Evolutionary conservation across 73 alveolate genomes (phyloP).

Genomic region (Tetrahymena elliotti): DNA sequence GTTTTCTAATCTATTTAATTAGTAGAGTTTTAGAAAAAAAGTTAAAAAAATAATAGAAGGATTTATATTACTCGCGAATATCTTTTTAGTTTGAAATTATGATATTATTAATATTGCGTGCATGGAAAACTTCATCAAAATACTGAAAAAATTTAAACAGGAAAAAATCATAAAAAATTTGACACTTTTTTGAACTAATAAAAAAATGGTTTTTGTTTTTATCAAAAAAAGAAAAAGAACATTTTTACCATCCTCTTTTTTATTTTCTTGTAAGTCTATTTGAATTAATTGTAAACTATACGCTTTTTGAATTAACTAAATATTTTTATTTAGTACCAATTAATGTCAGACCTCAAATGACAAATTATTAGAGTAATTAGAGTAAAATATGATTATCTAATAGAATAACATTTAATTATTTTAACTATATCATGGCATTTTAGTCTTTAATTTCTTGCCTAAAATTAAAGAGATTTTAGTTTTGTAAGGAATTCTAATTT

Average conservation of each 20-base stretch:
- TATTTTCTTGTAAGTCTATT: not conserved
- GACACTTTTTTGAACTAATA: not conserved
- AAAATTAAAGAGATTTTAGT: not conserved
- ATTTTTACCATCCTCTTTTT: too few species aligned
- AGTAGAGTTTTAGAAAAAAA: not conserved
- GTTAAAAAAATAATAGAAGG: not conserved
- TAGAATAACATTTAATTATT: too few species aligned
- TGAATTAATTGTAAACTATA: not conserved
- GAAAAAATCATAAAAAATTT: too few species aligned
- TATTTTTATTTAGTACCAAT: not conserved
- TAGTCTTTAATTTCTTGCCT: not conserved
- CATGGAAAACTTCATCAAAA: not conserved
- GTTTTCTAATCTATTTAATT: not conserved
- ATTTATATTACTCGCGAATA: not conserved
- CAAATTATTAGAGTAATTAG: not conserved
- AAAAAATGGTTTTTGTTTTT: too few species aligned
- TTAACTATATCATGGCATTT: not conserved
- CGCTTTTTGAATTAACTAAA: not conserved
- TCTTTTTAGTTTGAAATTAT: not conserved
- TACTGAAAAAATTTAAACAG: not conserved
- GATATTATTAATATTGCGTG: not conserved
- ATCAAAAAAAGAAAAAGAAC: too few species aligned
- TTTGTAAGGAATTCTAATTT: not conserved
- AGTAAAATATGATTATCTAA: not conserved
- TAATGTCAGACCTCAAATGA: not conserved